phyloP scores from a whole-genome alignment of 805 yeast genomes.

The Candida namnaoensis region DNA sequence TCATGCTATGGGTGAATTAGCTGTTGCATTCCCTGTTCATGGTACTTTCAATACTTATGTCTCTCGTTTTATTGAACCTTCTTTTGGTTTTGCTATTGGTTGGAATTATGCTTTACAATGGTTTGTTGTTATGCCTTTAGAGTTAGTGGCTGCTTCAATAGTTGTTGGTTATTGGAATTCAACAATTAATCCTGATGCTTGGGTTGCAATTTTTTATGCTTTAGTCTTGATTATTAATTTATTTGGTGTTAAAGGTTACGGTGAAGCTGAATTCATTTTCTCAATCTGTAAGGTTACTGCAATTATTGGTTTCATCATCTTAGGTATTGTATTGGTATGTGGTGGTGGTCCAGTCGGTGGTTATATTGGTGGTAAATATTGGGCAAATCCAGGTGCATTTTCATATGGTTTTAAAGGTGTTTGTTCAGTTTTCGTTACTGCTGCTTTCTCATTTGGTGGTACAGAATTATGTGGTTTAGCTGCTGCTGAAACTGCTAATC shows the following conservation, averaged over 20 bases:
- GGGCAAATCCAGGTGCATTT: conserved; percentile 49
- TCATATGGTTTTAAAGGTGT: conserved; percentile 46
- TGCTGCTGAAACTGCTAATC: conserved; percentile 57
- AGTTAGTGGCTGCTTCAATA: conserved; percentile 46
- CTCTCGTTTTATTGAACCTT: conserved; percentile 33
- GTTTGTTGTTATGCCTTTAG: conserved; percentile 45
- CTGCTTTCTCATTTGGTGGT: conserved; percentile 59
- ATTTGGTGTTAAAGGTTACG: conserved; percentile 56
- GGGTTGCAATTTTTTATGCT: conserved; percentile 45
- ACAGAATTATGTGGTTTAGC: conserved; percentile 59
- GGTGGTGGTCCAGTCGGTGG: conserved; percentile 53
- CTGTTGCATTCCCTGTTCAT: conserved; percentile 28
- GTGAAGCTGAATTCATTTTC: conserved; percentile 58
- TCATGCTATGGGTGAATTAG: conserved; percentile 46
- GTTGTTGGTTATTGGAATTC: conserved; percentile 39
- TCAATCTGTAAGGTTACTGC: conserved; percentile 47
- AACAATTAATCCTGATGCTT: conserved; percentile 40
- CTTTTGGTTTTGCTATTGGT: conserved; percentile 56
- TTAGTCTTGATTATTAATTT: conserved; percentile 43
- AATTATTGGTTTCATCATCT: conserved; percentile 48
- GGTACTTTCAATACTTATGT: conserved; percentile 32
- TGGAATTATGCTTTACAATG: conserved; percentile 51
- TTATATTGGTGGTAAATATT: conserved; percentile 50
- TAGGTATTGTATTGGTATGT: conserved; percentile 43
- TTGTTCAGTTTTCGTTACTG: conserved; percentile 54